Evolutionary conservation across 2,329 filamentous ascomycete species (phyloP).

Genomic region (Xylariaceae sp.): DNA sequence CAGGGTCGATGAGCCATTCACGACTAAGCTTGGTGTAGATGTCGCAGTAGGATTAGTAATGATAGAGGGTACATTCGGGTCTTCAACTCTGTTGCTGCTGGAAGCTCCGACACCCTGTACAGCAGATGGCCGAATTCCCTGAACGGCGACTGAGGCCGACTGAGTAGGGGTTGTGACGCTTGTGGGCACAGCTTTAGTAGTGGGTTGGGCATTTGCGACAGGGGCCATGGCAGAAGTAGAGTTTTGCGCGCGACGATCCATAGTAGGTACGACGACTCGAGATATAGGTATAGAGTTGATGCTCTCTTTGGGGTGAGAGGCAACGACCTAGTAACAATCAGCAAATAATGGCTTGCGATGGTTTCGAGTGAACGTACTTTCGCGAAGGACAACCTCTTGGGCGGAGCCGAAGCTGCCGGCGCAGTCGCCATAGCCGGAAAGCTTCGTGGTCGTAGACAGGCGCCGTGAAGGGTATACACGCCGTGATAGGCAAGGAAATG

Average conservation of each 20-base stretch:
- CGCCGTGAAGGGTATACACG: neutral
- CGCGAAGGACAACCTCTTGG: conserved; percentile 35
- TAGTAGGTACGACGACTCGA: conserved; percentile 32
- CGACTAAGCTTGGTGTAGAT: conserved; percentile 42
- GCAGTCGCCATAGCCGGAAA: conserved; percentile 29
- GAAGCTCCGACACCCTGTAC: conserved; percentile 12
- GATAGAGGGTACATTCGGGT: conserved; percentile 21
- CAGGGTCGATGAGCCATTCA: conserved; percentile 47
- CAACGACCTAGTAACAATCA: conserved; percentile 29
- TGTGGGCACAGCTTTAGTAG: conserved; percentile 18
- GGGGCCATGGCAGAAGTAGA: conserved; percentile 19
- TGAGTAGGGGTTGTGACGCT: conserved; percentile 21
- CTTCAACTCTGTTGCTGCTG: conserved; percentile 24
- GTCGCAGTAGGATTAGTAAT: conserved; percentile 19
- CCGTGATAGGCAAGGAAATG: conserved; percentile 1
- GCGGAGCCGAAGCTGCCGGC: conserved; percentile 29
- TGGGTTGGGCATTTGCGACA: conserved; percentile 20
- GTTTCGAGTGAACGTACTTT: conserved; percentile 26
- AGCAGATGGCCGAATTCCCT: conserved; percentile 15
- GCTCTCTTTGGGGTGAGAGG: conserved; percentile 32
- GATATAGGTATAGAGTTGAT: conserved; percentile 24
- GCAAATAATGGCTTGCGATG: neutral
- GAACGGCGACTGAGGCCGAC: conserved; percentile 13
- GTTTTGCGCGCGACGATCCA: conserved; percentile 30
- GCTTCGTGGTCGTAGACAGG: conserved; percentile 5